Evolutionary conservation across 805 yeast species (phyloP), one percentile per base, ranked within the genome.

Genomic region (Monosporozyma aquatica): DNA sequence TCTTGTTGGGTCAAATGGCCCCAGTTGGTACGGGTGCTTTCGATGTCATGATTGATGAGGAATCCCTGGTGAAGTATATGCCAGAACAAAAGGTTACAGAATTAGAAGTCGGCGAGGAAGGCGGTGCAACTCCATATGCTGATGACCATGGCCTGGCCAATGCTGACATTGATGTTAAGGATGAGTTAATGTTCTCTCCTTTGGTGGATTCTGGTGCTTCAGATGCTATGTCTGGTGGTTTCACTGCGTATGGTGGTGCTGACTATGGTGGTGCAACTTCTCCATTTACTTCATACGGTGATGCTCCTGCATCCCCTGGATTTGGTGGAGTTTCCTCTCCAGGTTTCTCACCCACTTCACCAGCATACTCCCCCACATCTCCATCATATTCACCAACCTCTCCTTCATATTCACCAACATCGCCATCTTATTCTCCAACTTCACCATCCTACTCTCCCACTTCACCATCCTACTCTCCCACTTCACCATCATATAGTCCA

Each of bases 1-100:
- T 92, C 46, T 86, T 92, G 71, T 76, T 92, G 58, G 99, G 99
- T 40, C 98, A 92, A 72, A 76, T 92, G 74, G 97, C 98, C 18
- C 97, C 98, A 46, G 76, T 92, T 54, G 99, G 99, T 66, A 92
- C 99, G 2, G 99, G 99, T 61, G 82, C 95, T 1, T 92, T 92
- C 59, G 97, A 92, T 61, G 90, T 92, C 29, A 80, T 86, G 80
- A 80, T 92, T 47, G 96, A 92, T 64, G 97, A 92, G 55, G 78
- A 79, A 56, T 78, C 87, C 71, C 71, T 90, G 59, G 79, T 81
- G 35, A 68, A 65, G 33, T 62, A 61, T 42, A 62, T 62, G 67
- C 67, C 73, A n/a, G 68, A 65, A 38, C 67, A 61, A 42, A 69
- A 64, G 44, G 58, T 67, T 18, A 57, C 58, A 7, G 61, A 57